Evolutionary conservation across 1,284 basidiomycete species (phyloP).

Genomic region (Trametes sp.): DNA sequence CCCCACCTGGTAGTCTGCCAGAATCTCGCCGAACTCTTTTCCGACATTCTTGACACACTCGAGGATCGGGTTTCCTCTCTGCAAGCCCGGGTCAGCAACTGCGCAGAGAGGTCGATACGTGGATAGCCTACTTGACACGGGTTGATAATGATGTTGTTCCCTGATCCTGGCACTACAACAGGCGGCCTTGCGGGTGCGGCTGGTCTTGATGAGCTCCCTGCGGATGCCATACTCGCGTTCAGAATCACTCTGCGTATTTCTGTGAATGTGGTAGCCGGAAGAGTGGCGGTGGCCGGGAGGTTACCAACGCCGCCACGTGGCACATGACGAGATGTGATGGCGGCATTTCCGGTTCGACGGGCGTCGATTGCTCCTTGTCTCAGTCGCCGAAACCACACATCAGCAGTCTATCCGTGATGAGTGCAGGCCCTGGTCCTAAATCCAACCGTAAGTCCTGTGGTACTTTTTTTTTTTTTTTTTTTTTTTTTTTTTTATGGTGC

Average conservation of each 20-base stretch:
- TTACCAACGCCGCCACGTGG: too few relatives aligned
- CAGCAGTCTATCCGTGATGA: too few relatives aligned
- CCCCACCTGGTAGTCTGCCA: slow-evolving; percentile 95
- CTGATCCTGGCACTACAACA: slow-evolving; percentile 70
- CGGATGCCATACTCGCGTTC: not conserved
- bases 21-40: slow-evolving; percentile 95
- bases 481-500: slow-evolving; percentile 1
- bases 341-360: too few relatives aligned
- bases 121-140: slow-evolving; percentile 58
- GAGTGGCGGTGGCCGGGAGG: too few relatives aligned
- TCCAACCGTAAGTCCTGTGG: too few relatives aligned
- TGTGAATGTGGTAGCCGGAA: not conserved
- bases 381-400: too few relatives aligned
- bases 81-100: not conserved
- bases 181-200: slow-evolving; percentile 52
- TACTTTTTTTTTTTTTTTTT: slow-evolving; percentile 1
- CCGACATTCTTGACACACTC: slow-evolving; percentile 87
- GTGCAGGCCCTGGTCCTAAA: too few relatives aligned
- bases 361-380: too few relatives aligned
- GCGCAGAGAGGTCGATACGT: not conserved
- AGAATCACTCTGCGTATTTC: not conserved
- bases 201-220: slow-evolving; percentile 12
- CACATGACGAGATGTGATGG: too few relatives aligned
- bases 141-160: slow-evolving; percentile 82
- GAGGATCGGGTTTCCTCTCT: slow-evolving; percentile 91